These are phyloP conservation scores for Magnaporthiopsis poae DNA, from an alignment of 2,329 filamentous ascomycete species.

Conservation along the genomic window DNA sequence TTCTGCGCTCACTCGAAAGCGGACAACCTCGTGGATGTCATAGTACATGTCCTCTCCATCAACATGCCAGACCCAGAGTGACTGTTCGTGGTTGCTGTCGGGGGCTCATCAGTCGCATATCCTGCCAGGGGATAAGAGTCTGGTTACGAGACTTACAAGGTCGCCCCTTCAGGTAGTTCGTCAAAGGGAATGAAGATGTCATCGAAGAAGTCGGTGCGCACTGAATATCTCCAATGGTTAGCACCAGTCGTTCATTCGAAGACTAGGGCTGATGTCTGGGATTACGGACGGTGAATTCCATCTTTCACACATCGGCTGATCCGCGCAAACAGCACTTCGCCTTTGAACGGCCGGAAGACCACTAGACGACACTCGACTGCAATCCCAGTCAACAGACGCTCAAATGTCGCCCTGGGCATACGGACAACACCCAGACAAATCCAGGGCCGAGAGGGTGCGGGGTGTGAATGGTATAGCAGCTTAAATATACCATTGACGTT, in stretches of 20 bases:
- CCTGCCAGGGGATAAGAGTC: neutral
- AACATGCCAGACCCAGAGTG: slow-evolving; percentile 75
- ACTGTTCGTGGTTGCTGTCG: slow-evolving; percentile 58
- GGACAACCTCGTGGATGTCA: slow-evolving; percentile 79
- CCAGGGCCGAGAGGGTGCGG: too few species aligned
- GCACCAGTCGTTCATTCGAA: neutral
- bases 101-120: slow-evolving; percentile 16
- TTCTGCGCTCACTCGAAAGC: slow-evolving; percentile 77
- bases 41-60: slow-evolving; percentile 71
- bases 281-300: slow-evolving; percentile 16
- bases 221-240: slow-evolving; percentile 25
- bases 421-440: neutral
- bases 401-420: neutral
- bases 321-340: slow-evolving; percentile 76
- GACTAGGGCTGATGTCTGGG: neutral
- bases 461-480: slow-evolving; percentile 1
- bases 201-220: slow-evolving; percentile 86
- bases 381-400: slow-evolving; percentile 8
- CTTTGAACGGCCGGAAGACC: slow-evolving; percentile 92
- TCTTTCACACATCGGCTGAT: slow-evolving; percentile 55
- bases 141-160: slow-evolving; percentile 51
- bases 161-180: slow-evolving; percentile 63
- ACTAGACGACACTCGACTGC: slow-evolving; percentile 84
- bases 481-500: slow-evolving; percentile 71
- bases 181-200: slow-evolving; percentile 74